A percentile compares a stretch with the other conserved stretches of the same genome.
phyloP scores from a whole-genome alignment of 2,329 filamentous ascomycete species.

The Aureobasidium sp. region DNA sequence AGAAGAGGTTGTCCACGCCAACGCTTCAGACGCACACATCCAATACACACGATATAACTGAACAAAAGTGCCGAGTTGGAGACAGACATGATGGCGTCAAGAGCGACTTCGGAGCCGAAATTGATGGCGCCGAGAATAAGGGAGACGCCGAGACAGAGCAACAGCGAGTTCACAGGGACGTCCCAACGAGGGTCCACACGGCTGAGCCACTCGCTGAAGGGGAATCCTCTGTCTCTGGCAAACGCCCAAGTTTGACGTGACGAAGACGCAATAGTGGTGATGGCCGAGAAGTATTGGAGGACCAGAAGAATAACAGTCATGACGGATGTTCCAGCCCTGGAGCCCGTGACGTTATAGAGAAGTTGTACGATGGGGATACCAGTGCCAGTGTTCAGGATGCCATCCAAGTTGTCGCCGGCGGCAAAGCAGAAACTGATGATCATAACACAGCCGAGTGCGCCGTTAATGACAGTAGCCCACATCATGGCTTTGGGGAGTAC shows the following conservation, averaged over 20 bases:
- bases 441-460: slow-evolving; percentile 25
- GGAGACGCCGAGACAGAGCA: slow-evolving; percentile 23
- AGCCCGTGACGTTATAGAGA: slow-evolving; percentile 22
- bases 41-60: slow-evolving; percentile 26
- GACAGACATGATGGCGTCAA: slow-evolving; percentile 34
- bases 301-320: slow-evolving; percentile 24
- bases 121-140: slow-evolving; percentile 33
- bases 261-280: slow-evolving; percentile 26
- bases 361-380: slow-evolving; percentile 24
- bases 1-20: slow-evolving; percentile 23
- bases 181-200: slow-evolving; percentile 20
- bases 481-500: slow-evolving; percentile 36
- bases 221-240: slow-evolving; percentile 25
- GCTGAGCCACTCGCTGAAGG: slow-evolving; percentile 26
- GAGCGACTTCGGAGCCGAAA: slow-evolving; percentile 31
- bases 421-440: slow-evolving; percentile 31
- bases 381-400: slow-evolving; percentile 16
- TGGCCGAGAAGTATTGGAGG: slow-evolving; percentile 25
- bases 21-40: slow-evolving; percentile 24
- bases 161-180: slow-evolving; percentile 13
- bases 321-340: slow-evolving; percentile 22
- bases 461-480: slow-evolving; percentile 31
- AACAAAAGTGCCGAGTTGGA: slow-evolving; percentile 26
- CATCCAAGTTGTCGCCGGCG: slow-evolving; percentile 18
- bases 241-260: slow-evolving; percentile 27